Evolutionary conservation across 75 land plant genomes (phyloP), one percentile per base, ranked within the genome.

Genomic region (Pinus albicaulis): DNA sequence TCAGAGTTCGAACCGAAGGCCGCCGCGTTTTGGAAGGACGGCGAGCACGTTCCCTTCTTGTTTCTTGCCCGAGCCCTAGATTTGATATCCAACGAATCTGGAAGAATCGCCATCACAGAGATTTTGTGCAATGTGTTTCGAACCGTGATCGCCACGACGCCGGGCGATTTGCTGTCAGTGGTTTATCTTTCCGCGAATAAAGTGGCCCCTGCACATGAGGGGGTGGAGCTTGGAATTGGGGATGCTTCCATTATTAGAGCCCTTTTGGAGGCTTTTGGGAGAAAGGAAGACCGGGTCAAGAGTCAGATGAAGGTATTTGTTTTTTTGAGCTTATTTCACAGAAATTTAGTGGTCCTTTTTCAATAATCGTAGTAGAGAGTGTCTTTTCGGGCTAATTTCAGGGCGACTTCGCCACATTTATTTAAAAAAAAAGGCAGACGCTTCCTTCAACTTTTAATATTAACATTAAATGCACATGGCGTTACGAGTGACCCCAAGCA

Each of bases 161-260:
- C 99, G 0, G 89, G 79, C 38, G 99, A 97, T 82, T 83, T 97
- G 78, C 83, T 97, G 57, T 64, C 98, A 0, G 85, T 86, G 7
- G 98, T 97, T 20, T 90, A 94, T 74, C 87, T 97, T 38, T 82
- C 95, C 22, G 98, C 93, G 25, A 97, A 97, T 57, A 90, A 76
- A 79, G 87, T 97, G 75, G 93, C 95, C 0, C 86, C 99, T 15
- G 86, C 99, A 1, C 93, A 97, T 66, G 90, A 97, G 55, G 99
- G 99, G 2, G 65, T 92, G 34, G 98, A 97, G 86, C 90, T 97
- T 17, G 99, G 99, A 25, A 92, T 97, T 68, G 99, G 99, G 44
- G 99, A 97, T 64, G 92, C 99, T 14, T 59, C 93, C 1, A 86
- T 97, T 57, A 88, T 91, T 48, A 94, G 83, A 77, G 91, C 87